phyloP scores from a whole-genome alignment of 768 basidiomycete genomes.

The Pleurotus cornucopiae region DNA sequence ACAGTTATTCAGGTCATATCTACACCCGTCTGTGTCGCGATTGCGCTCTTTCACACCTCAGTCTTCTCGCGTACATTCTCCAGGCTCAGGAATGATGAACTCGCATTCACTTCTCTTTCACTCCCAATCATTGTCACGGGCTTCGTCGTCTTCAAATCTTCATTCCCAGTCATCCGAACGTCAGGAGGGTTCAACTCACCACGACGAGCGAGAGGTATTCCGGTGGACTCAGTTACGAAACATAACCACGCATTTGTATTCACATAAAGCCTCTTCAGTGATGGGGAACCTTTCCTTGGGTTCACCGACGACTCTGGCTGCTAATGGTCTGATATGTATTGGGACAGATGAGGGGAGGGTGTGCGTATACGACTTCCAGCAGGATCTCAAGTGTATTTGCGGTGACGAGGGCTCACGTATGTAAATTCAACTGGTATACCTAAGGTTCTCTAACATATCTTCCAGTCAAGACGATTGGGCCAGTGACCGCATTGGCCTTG shows the following conservation, averaged over 20 bases:
- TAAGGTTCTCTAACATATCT: not conserved
- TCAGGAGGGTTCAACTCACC: constrained; percentile 13
- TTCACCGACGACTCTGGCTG: constrained; percentile 74
- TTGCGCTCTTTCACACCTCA: constrained; percentile 66
- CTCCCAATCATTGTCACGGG: constrained; percentile 67
- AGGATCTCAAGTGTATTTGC: constrained; percentile 76
- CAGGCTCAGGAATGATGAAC: constrained; percentile 37
- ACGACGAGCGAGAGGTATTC: constrained; percentile 55
- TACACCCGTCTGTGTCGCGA: constrained; percentile 76
- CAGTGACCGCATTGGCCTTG: constrained; percentile 85
- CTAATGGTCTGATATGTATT: constrained; percentile 85
- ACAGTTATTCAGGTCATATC: constrained; percentile 50
- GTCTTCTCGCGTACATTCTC: constrained; percentile 35
- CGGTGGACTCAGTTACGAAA: constrained; percentile 68
- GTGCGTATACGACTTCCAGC: constrained; percentile 87
- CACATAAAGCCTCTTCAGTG: constrained; percentile 57
- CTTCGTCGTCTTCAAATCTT: constrained; percentile 57
- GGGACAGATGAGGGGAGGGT: constrained; percentile 80
- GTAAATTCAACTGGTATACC: constrained; percentile 13
- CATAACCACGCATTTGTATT: constrained; percentile 55
- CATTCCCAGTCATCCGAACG: constrained; percentile 23
- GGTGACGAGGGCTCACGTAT: constrained; percentile 66
- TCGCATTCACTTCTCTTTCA: constrained; percentile 34
- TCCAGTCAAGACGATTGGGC: constrained; percentile 57
- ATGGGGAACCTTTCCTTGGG: constrained; percentile 58